These are phyloP conservation scores for Eucommia ulmoides DNA, from an alignment of 257 asterid species.

Conservation along the genomic window DNA sequence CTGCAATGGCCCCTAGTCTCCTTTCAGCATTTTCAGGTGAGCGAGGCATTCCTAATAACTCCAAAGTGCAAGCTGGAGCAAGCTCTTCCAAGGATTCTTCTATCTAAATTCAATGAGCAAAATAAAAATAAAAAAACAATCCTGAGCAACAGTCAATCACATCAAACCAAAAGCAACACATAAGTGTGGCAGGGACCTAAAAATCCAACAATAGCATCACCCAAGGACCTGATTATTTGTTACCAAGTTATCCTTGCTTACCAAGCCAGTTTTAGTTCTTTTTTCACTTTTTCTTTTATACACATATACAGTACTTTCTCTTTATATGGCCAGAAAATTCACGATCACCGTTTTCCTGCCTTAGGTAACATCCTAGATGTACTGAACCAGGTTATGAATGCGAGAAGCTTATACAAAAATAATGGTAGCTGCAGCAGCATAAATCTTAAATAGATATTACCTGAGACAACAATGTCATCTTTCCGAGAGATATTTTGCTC, in stretches of 20 bases:
- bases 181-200: constrained; percentile 4
- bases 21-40: constrained; percentile 95
- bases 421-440: constrained; percentile 7
- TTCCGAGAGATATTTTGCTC: constrained; percentile 83
- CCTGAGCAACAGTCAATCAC: constrained; percentile 11
- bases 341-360: no score
- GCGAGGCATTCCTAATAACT: constrained; percentile 80
- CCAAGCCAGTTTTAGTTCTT: no score
- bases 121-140: constrained; percentile 10
- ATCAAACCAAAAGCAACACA: constrained; percentile 6
- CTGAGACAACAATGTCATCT: constrained; percentile 81
- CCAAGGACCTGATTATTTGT: no score
- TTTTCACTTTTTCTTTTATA: no score
- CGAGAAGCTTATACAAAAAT: neutral
- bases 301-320: no score
- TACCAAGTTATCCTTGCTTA: no score
- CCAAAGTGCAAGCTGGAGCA: constrained; percentile 97
- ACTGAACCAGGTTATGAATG: neutral
- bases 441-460: constrained; percentile 23
- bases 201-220: neutral
- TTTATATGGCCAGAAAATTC: no score
- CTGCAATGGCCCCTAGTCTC: constrained; percentile 84
- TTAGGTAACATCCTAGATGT: neutral
- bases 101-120: no score
- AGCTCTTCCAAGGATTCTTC: constrained; percentile 96